Evolutionary conservation across 352 stramenopile genomes (phyloP), one percentile per base, ranked within the genome.

Genomic region (Phytopythium litorale): DNA sequence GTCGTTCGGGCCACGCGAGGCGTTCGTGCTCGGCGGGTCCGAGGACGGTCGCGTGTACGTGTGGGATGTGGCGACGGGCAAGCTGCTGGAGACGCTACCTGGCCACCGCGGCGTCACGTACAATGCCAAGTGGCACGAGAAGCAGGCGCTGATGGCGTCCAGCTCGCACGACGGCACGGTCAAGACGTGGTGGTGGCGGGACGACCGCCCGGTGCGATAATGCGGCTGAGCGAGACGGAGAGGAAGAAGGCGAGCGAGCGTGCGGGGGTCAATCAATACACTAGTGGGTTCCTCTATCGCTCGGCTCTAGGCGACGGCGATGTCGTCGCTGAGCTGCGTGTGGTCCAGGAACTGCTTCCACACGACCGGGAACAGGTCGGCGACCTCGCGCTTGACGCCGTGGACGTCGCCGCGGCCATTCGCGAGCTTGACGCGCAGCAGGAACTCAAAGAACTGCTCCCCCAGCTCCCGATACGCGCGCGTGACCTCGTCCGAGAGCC

Each of bases 181-280:
- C 33, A 94, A 94, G 63, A 95, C 86, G 15, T 96, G 88, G 88
- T 96, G 84, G 85, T 95, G 81, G 81, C 74, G 89, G 59, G 82
- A 93, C 66, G 78, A 81, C 63, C 84, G 71, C 42, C 74, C 53
- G 25, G 12, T 57, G 33, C 18, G 71, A 55, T 72, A 68, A 79
- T 83, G 63, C 64, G 43, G 18, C 4, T 43, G n/a, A 12, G 42
- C 21, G 19, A 8, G 40, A 11, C 12, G 16, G 15, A n/a, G 53
- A 38, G 23, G 4, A 30, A 40, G 8, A 23, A 8, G 37, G 58
- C 28, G n/a, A n/a, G 16, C 0, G 21, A 32, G 21, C 8, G 42
- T 48, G 42, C 8, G 11, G 21, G 15, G n/a, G 45, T 18, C 16
- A 16, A n/a, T 18, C 45, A 51, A 28, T 51, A 51, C 45, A 51